phyloP scores from a whole-genome alignment of 257 asterid genomes.

The Vinca minor region DNA sequence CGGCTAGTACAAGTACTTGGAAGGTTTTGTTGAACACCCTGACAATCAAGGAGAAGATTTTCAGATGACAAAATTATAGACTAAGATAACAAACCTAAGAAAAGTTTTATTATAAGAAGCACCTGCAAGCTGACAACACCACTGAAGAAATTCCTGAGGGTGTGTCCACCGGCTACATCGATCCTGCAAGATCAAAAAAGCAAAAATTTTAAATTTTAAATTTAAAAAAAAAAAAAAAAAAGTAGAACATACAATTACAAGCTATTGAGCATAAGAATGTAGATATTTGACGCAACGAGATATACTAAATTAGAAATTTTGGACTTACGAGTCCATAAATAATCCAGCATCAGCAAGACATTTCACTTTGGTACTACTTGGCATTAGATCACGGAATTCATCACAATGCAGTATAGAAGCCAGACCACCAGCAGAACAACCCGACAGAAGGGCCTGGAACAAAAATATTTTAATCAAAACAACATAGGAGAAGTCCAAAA shows the following conservation, averaged over 20 bases:
- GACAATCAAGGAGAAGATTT: neutral
- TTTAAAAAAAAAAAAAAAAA: neutral
- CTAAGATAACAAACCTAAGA: neutral
- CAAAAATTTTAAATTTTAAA: no score
- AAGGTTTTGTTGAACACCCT: conserved; percentile 18
- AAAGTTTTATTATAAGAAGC: conserved; percentile 5
- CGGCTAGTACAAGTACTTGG: conserved; percentile 17
- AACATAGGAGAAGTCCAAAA: neutral
- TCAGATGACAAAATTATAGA: neutral
- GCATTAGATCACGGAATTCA: conserved; percentile 47
- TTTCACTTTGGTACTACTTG: conserved; percentile 64
- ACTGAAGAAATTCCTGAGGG: conserved; percentile 43
- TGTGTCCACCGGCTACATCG: conserved; percentile 68
- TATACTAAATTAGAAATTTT: conserved; percentile 5
- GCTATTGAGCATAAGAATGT: neutral
- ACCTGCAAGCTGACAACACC: conserved; percentile 84
- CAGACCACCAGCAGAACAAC: conserved; percentile 98
- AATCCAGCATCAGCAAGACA: conserved; percentile 93
- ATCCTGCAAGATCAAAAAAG: conserved; percentile 28
- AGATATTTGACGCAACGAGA: conserved; percentile 2
- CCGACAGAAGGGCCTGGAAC: conserved; percentile 85
- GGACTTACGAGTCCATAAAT: conserved; percentile 84
- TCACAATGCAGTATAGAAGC: conserved; percentile 95
- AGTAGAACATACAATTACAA: neutral
- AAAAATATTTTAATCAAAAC: conserved; percentile 1